Conservation (phyloP, 306 rosid genomes). For the Glycine latifolia region DNA sequence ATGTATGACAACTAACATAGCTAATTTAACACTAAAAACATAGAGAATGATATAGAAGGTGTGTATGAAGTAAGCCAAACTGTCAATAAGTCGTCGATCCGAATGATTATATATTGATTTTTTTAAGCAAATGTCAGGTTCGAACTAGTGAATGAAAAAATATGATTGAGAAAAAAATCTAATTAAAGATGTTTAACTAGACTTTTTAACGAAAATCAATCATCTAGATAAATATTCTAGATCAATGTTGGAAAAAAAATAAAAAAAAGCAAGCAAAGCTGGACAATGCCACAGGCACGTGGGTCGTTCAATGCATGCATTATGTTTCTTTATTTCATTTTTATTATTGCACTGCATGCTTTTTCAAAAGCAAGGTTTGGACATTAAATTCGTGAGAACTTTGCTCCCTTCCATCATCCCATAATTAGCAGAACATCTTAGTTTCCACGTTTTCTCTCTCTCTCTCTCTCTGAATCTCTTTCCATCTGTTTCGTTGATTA, state of each 20-base stretch:
- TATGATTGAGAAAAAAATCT: too few relatives aligned
- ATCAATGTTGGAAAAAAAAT: too few relatives aligned
- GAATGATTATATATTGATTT: too few relatives aligned
- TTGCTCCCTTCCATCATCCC: slow-evolving; percentile 92
- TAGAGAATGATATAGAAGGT: neutral
- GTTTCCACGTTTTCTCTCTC: slow-evolving; percentile 57
- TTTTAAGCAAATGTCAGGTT: too few relatives aligned
- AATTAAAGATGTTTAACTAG: too few relatives aligned
- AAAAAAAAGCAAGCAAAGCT: slow-evolving; percentile 14
- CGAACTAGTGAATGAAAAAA: too few relatives aligned
- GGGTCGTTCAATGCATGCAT: slow-evolving; percentile 30
- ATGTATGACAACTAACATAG: neutral
- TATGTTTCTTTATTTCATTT: slow-evolving; percentile 15
- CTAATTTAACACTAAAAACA: neutral
- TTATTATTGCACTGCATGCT: slow-evolving; percentile 5
- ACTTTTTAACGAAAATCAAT: too few relatives aligned
- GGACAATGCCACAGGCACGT: neutral
- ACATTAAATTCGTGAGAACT: slow-evolving; percentile 65
- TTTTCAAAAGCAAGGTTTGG: slow-evolving; percentile 45
- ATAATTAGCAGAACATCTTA: slow-evolving; percentile 57
- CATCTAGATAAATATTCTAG: too few relatives aligned
- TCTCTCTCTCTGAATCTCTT: slow-evolving; percentile 39
- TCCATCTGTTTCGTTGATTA: slow-evolving; percentile 27
- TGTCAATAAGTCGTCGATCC: too few relatives aligned
- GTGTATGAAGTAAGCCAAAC: neutral